These are phyloP conservation scores for Pyricularia sp. DNA, from an alignment of 2,329 filamentous ascomycete genomes.

Conservation along the genomic window DNA sequence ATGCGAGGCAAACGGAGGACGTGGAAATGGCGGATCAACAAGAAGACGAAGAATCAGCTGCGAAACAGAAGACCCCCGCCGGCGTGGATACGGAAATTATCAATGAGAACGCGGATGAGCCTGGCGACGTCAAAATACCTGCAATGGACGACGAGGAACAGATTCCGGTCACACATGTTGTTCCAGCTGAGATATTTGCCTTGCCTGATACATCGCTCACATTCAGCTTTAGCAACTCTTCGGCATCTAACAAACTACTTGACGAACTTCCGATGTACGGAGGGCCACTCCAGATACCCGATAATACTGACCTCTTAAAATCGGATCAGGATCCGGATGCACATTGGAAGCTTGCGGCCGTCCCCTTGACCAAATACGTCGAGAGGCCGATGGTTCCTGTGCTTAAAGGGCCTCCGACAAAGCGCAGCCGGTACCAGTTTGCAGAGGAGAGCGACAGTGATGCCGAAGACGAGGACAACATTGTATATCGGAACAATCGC, in stretches of 20 bases:
- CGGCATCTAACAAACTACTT: constrained; percentile 62
- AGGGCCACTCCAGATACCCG: constrained; percentile 43
- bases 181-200: constrained; percentile 71
- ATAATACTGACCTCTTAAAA: constrained; percentile 38
- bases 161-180: constrained; percentile 26
- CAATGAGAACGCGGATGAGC: constrained; percentile 23
- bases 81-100: constrained; percentile 28
- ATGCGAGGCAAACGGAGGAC: background rate
- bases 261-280: constrained; percentile 73
- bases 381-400: constrained; percentile 65
- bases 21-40: background rate
- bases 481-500: background rate
- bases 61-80: constrained; percentile 23
- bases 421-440: constrained; percentile 74
- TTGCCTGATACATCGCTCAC: constrained; percentile 71
- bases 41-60: constrained; percentile 20
- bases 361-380: constrained; percentile 78
- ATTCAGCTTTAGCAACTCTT: constrained; percentile 62
- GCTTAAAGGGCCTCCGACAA: constrained; percentile 51
- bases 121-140: constrained; percentile 14
- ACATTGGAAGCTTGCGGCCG: constrained; percentile 60
- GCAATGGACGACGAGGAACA: constrained; percentile 20
- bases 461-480: constrained; percentile 14
- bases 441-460: constrained; percentile 45
- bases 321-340: constrained; percentile 55